phyloP scores from a whole-genome alignment of 768 basidiomycete species.

The Macrocybe gigantea region DNA sequence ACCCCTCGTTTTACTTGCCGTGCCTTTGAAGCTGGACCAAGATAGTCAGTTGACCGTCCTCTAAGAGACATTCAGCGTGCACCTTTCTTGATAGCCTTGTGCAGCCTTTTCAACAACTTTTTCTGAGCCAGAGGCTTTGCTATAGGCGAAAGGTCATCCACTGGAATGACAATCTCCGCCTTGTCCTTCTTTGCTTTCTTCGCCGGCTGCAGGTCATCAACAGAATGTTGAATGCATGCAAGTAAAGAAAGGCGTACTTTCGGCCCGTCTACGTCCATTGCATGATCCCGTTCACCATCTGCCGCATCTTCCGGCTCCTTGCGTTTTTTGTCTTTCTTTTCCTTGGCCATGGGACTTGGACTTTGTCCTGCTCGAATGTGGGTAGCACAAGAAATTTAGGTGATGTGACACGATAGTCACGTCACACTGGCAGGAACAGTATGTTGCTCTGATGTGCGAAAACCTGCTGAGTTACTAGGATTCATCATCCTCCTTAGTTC shows the following conservation, averaged over 20 bases:
- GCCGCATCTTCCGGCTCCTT: slow-evolving; percentile 38
- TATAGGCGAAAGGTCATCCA: slow-evolving; percentile 88
- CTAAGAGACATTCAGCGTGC: slow-evolving; percentile 3
- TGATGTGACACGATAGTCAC: slow-evolving; percentile 11
- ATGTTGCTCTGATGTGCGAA: too few species aligned
- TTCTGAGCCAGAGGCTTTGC: slow-evolving; percentile 90
- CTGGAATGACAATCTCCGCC: slow-evolving; percentile 58
- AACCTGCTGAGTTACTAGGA: background rate
- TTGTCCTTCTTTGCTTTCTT: slow-evolving; percentile 66
- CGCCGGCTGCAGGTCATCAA: slow-evolving; percentile 23
- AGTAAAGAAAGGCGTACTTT: slow-evolving; percentile 18
- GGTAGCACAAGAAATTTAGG: slow-evolving; percentile 3
- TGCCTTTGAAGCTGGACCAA: slow-evolving; percentile 73
- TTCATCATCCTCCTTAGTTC: background rate
- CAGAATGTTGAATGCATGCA: slow-evolving; percentile 4
- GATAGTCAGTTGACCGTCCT: background rate
- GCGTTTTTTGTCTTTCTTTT: slow-evolving; percentile 71
- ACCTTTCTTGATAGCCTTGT: slow-evolving; percentile 95
- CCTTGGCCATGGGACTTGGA: slow-evolving; percentile 49
- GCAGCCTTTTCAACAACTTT: slow-evolving; percentile 90
- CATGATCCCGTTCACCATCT: slow-evolving; percentile 34
- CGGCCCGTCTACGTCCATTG: slow-evolving; percentile 32
- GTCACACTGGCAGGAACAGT: background rate
- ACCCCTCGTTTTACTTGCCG: slow-evolving; percentile 97
- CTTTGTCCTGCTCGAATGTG: background rate